Base-by-base conservation (phyloP, 2,329 filamentous ascomycete species). In the Fusarium sp. region DNA sequence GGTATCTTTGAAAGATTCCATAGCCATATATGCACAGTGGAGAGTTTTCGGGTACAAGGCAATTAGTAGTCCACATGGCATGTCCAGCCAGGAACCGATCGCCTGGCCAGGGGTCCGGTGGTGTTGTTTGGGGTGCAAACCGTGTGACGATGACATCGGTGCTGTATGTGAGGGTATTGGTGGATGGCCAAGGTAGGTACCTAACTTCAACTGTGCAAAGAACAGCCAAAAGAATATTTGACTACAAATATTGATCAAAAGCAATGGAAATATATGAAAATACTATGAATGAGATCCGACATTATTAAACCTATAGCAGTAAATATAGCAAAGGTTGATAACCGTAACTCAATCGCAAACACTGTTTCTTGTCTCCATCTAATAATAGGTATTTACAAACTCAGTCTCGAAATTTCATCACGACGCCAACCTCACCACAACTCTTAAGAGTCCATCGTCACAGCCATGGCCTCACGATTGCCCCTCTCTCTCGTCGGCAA, bases 401-500 rank as follows among this genome's bases (percentile, higher is more conserved):
- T 51, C 49, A 45, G 54, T 49, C 58, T 61, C 35, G 21, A 52
- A 63, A 48, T 39, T 63, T 63, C 25, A 50, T 40, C 55, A 55
- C 21, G 36, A 43, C 35, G 42, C 37, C 59, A 35, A 58, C n/a
- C n/a, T 37, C 40, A 42, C n/a, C 46, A 43, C 31, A 23, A 35
- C 27, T 23, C 27, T 31, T 25, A 21, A 9, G 27, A 53, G 46
- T 29, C 33, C 36, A 41, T 45, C 45, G 41, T 21, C 62, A 40
- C 49, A 18, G 18, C 29, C 51, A 35, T 18, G 18, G 23, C 37
- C 25, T 35, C 33, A n/a, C 33, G 33, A 58, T 74, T 77, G 71
- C 58, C 74, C 23, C 73, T 78, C 64, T 72, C 76, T 49, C 77
- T 87, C 55, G 72, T 72, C 40, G 83, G 83, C 57, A 85, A 85